Base-by-base conservation (phyloP, 2,329 filamentous ascomycete genomes). In the Apiospora hydei region DNA sequence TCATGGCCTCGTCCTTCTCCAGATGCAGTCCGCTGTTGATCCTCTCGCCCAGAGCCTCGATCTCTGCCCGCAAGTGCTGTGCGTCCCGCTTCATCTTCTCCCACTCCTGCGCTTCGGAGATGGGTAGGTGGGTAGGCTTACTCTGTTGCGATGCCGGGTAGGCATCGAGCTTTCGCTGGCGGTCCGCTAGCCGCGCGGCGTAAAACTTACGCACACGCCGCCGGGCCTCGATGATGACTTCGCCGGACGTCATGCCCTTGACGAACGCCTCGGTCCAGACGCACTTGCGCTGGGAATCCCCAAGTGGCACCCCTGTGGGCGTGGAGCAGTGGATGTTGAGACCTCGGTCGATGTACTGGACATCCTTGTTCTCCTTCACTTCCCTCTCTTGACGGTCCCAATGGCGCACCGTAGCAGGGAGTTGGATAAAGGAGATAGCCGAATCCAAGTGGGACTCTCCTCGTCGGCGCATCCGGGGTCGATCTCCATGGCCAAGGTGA, bases 1-100 rank as follows among this genome's bases (percentile, higher is more conserved):
- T 21, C 67, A 24, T 69, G 47, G 67, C 67, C n/a, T 69, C 67
- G 16, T 46, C 67, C 44, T 69, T 49, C 44, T 69, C 8, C 21
- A 6, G 7, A 3, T 10, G 11, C 14, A 47, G 43, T 4, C 18
- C 24, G 6, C 10, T 44, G 1, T 38, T 44, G 2, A 69, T 47
- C 13, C 11, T 21, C 3, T 24, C n/a, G 10, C 21, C 11, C 41
- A 43, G 16, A 46, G n/a, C n/a, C 2, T 30, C 4, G 10, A 43
- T 43, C 10, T 43, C 41, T 11, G 1, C 41, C 2, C 10, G 41
- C 41, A 43, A 43, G 2, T 14, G 2, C 10, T 46, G 21, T 10
- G 44, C 41, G 26, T 64, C 11, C 10, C 4, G 13, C 18, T 38
- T n/a, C 57, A 41, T 11, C 4, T 64, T 10, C 24, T 38, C 41